phyloP scores from a whole-genome alignment of 257 asterid genomes.

The Rubia yunnanensis region DNA sequence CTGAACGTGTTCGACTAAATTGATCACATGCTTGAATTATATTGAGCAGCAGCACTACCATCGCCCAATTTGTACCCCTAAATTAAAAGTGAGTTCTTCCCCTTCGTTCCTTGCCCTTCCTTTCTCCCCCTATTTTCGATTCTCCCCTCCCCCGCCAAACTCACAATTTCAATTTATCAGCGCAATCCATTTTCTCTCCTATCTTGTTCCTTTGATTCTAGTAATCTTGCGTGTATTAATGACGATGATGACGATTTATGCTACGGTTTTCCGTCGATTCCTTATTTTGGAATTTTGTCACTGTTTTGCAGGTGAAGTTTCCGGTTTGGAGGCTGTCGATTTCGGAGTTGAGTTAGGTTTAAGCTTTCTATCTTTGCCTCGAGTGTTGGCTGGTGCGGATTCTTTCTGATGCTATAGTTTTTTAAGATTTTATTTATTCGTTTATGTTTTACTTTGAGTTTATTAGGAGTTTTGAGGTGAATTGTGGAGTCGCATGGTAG shows the following conservation, averaged over 20 bases:
- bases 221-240: background rate
- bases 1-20: no score
- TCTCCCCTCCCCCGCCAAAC: conserved; percentile 27
- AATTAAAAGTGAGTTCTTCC: conserved; percentile 9
- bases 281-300: background rate
- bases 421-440: background rate
- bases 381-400: background rate
- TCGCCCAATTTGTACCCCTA: conserved; percentile 27
- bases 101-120: conserved; percentile 42
- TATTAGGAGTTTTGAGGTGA: background rate
- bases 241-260: background rate
- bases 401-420: background rate
- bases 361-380: no score
- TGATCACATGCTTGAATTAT: no score
- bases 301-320: background rate
- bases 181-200: no score
- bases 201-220: background rate
- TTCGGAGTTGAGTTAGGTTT: background rate
- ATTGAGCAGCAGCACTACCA: background rate
- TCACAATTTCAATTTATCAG: background rate
- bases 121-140: conserved; percentile 39
- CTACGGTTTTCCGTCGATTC: background rate
- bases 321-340: conserved; percentile 6
- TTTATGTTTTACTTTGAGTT: background rate
- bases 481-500: background rate